Base-by-base conservation (phyloP, 1,284 basidiomycete species). In the Waitea zeae region DNA sequence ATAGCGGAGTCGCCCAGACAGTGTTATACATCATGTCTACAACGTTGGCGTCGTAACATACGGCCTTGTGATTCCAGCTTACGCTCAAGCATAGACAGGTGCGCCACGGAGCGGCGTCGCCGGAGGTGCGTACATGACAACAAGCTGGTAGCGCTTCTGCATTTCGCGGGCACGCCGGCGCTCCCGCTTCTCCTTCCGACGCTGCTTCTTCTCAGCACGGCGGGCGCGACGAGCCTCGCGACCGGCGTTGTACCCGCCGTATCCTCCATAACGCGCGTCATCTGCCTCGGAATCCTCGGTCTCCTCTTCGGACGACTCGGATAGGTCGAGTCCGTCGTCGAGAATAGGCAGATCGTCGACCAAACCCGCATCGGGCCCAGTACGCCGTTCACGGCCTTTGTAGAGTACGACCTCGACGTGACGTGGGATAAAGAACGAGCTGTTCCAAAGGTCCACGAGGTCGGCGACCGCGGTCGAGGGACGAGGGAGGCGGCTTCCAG, bases 361-460 rank as follows among this genome's bases (percentile, higher is more conserved):
- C 1, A 53, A 44, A 27, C 78, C 77, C 0, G 57, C 54, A 26
- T 54, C 52, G 5, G 59, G 56, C 2, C 81, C 81, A 17, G 79
- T 74, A 40, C 74, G 71, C 28, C 76, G 69, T 51, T 80, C 70
- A 30, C 64, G 67, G 30, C 81, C 81, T 49, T 73, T 79, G 60
- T 70, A 84, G 9, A 86, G 57, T 20, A 80, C 62, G 33, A 80
- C 53, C 45, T 86, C 81, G 22, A 78, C 66, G 13, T 72, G 71
- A 33, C 81, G 76, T 19, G 62, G 54, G 38, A 64, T 48, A 60
- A 82, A 82, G 56, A 82, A 86, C 11, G 64, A 67, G 30, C 53
- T 50, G 49, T 84, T 84, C 81, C 81, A 86, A 20, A 79, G 57
- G 41, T 81, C 71, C 41, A 84, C 57, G 20, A 83, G 59, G 46